Evolutionary conservation across 108 stramenopile species (phyloP), one percentile per base, ranked within the genome.

Genomic region (Hondaea fermentalgiana): DNA sequence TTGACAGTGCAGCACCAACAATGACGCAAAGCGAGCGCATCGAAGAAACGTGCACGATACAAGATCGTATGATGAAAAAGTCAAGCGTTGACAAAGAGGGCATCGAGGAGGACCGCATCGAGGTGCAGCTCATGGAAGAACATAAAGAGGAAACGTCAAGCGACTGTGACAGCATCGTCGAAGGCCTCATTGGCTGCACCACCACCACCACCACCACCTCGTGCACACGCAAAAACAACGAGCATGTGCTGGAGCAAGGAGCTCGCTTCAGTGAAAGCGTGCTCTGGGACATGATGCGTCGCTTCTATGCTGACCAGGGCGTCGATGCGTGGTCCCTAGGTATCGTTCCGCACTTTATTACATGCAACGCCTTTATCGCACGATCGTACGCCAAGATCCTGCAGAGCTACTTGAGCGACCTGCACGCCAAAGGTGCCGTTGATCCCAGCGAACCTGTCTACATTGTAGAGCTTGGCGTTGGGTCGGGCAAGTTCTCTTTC

Each of bases 321-420:
- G 90, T 91, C 21, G 89, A 92, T 25, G 91, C 93, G 0, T 95
- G 95, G 95, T 76, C 89, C 25, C 91, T 94, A 53, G 95, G 94
- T 5, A 95, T 95, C 21, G 95, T 95, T 47, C 95, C 95, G 10
- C 93, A 94, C 72, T 95, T 95, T 72, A 94, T 95, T 57, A 94
- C 95, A 12, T 94, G 93, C 88, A 95, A 95, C 59, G 93, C 94
- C 17, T 95, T 94, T 89, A 94, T 95, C 55, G 94, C 93, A n/a
- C 60, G 91, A 12, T 83, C 93, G 6, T 95, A 95, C 87, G 95
- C 94, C 17, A 89, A 91, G 69, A 89, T 93, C 43, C 28, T 93
- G 0, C 57, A 91, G 16, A 93, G 94, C 4, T 94, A 91, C 72
- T 21, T 95, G 44, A 69, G 69, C 3, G 95, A 95, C 58, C 44